phyloP scores from a whole-genome alignment of 2,329 filamentous ascomycete genomes.

The Xylaria sp. region DNA sequence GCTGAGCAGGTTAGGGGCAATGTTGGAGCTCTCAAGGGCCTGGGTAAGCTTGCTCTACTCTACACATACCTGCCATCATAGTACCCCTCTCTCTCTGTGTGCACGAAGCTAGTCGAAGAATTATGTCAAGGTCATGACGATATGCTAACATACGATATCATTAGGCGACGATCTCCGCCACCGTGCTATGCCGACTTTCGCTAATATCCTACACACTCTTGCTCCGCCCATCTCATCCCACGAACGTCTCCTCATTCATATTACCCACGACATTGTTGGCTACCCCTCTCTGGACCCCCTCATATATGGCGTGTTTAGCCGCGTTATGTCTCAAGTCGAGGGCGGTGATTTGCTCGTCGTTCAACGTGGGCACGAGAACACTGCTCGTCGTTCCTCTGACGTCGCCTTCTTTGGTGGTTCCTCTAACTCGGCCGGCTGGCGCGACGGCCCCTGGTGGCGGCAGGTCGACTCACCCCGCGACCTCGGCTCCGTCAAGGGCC shows the following conservation, averaged over 20 bases:
- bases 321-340: slow-evolving; percentile 99
- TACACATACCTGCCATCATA: not conserved
- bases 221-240: slow-evolving; percentile 97
- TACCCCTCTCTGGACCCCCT: slow-evolving; percentile 95
- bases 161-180: slow-evolving; percentile 86
- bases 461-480: slow-evolving; percentile 75
- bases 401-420: slow-evolving; percentile 62
- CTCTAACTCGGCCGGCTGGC: slow-evolving; percentile 71
- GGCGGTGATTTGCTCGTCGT: slow-evolving; percentile 94
- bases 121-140: slow-evolving; percentile 26
- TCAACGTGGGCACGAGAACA: slow-evolving; percentile 89
- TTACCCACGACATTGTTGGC: slow-evolving; percentile 92
- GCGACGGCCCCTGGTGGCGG: slow-evolving; percentile 97
- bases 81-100: not conserved
- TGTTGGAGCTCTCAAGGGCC: slow-evolving; percentile 77
- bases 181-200: slow-evolving; percentile 92
- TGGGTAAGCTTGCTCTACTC: slow-evolving; percentile 65
- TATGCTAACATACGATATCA: slow-evolving; percentile 22
- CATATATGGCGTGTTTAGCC: slow-evolving; percentile 89
- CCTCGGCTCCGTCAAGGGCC: slow-evolving; percentile 80
- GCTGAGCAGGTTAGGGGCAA: slow-evolving; percentile 93
- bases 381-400: slow-evolving; percentile 72
- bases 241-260: slow-evolving; percentile 96
- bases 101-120: slow-evolving; percentile 3
- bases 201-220: slow-evolving; percentile 92